Evolutionary conservation across 2,329 filamentous ascomycete genomes (phyloP).

Genomic region (Chaetothyriales sp.): DNA sequence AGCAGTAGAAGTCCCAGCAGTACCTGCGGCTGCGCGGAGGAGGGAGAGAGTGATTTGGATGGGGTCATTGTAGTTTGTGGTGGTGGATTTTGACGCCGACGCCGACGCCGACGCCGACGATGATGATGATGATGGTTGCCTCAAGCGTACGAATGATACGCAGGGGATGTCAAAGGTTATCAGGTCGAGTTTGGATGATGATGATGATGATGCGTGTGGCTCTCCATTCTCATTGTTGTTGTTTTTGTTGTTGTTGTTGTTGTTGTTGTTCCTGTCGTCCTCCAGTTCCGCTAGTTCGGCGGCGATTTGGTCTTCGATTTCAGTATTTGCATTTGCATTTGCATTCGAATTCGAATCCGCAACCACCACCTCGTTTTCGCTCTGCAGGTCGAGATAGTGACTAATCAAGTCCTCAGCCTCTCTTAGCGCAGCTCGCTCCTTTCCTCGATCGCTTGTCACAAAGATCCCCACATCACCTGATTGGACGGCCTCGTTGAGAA

Average conservation of each 20-base stretch:
- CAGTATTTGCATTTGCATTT: slow-evolving; percentile 25
- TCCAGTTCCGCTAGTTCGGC: slow-evolving; percentile 39
- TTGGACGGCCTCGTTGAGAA: slow-evolving; percentile 18
- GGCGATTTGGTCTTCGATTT: slow-evolving; percentile 46
- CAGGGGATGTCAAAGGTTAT: slow-evolving; percentile 17
- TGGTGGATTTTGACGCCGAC: slow-evolving; percentile 36
- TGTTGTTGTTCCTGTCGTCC: slow-evolving; percentile 20
- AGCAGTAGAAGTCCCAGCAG: no score
- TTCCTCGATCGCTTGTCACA: slow-evolving; percentile 47
- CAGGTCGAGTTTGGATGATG: slow-evolving; percentile 4
- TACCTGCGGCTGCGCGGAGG: not conserved
- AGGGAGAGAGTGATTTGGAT: not conserved
- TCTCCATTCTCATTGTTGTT: not conserved
- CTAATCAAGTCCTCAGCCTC: not conserved
- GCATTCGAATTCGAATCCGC: not conserved
- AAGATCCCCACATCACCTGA: slow-evolving; percentile 46
- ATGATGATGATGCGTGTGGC: not conserved
- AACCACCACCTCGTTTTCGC: not conserved
- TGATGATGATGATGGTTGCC: slow-evolving; percentile 39
- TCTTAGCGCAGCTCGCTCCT: slow-evolving; percentile 33
- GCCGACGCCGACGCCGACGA: no score
- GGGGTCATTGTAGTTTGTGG: not conserved
- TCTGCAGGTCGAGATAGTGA: slow-evolving; percentile 1
- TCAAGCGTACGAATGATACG: slow-evolving; percentile 14
- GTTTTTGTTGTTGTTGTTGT: slow-evolving; percentile 33